phyloP scores from a whole-genome alignment of 164 flowering plant species.

The Magnolia changhungtana region DNA sequence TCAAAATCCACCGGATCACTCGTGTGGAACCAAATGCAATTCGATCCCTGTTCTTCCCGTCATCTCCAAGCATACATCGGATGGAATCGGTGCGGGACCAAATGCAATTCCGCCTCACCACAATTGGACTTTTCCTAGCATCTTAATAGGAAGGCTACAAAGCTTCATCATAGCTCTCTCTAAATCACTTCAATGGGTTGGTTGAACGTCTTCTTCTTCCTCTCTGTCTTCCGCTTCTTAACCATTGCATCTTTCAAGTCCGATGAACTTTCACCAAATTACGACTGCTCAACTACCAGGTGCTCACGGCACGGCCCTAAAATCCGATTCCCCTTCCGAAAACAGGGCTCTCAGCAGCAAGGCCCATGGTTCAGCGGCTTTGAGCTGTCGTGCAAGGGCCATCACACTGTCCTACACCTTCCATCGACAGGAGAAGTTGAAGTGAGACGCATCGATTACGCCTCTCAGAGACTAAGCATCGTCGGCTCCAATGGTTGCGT shows the following conservation, averaged over 20 bases:
- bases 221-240: neutral
- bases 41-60: too few relatives aligned
- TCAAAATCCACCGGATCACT: too few relatives aligned
- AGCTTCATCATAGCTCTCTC: too few relatives aligned
- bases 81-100: too few relatives aligned
- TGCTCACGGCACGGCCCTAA: neutral
- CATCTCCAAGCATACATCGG: too few relatives aligned
- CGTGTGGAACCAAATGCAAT: too few relatives aligned
- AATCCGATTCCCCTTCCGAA: neutral
- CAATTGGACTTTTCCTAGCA: too few relatives aligned
- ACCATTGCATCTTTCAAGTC: neutral
- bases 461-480: neutral
- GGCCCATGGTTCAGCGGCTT: neutral
- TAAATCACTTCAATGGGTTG: neutral
- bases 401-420: neutral
- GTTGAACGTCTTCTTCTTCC: neutral
- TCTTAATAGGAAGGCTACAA: too few relatives aligned
- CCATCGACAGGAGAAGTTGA: neutral
- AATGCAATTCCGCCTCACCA: too few relatives aligned
- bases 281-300: neutral
- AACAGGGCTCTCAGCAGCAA: too few relatives aligned
- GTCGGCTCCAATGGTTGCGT: neutral
- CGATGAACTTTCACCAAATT: neutral
- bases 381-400: neutral
- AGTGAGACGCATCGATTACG: neutral